Evolutionary conservation across 2,329 filamentous ascomycete species (phyloP).

Genomic region (Helminthosporium solani): DNA sequence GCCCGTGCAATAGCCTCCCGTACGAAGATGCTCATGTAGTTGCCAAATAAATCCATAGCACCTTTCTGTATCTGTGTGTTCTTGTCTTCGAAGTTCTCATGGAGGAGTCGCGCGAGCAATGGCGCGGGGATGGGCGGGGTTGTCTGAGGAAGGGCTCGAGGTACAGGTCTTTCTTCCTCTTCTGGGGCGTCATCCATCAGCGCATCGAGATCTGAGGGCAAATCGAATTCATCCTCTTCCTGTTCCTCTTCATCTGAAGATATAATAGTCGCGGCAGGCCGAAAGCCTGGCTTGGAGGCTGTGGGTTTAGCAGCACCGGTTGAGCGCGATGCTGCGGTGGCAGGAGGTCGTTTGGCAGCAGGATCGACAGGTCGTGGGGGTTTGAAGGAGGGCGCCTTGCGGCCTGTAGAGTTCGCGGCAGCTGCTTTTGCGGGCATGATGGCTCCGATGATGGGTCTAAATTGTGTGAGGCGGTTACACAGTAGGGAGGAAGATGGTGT

Average conservation of each 20-base stretch:
- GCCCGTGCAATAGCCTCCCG: constrained; percentile 82
- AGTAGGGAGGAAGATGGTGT: neutral
- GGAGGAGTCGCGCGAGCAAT: constrained; percentile 72
- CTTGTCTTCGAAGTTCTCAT: constrained; percentile 69
- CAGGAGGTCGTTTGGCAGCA: constrained; percentile 22
- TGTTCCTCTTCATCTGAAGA: constrained; percentile 35
- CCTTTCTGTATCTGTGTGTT: constrained; percentile 39
- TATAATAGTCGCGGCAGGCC: constrained; percentile 28
- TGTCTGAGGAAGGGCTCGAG: constrained; percentile 11
- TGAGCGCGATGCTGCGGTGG: constrained; percentile 18
- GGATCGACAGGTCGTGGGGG: constrained; percentile 38
- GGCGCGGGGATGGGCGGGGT: constrained; percentile 64
- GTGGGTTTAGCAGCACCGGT: constrained; percentile 24
- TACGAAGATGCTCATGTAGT: constrained; percentile 90
- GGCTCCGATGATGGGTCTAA: neutral
- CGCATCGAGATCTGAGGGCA: constrained; percentile 25
- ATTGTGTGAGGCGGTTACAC: constrained; percentile 1
- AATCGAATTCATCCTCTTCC: constrained; percentile 25
- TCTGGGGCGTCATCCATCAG: constrained; percentile 27
- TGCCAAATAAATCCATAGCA: constrained; percentile 67
- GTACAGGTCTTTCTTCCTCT: constrained; percentile 11
- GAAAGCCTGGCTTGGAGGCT: constrained; percentile 20
- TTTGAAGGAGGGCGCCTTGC: constrained; percentile 41
- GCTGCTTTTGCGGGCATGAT: constrained; percentile 31
- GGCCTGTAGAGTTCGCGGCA: constrained; percentile 17